A percentile compares a stretch with the other conserved stretches of the same genome.
phyloP scores from a whole-genome alignment of 345 rosid genomes.

The Euclidium syriacum region DNA sequence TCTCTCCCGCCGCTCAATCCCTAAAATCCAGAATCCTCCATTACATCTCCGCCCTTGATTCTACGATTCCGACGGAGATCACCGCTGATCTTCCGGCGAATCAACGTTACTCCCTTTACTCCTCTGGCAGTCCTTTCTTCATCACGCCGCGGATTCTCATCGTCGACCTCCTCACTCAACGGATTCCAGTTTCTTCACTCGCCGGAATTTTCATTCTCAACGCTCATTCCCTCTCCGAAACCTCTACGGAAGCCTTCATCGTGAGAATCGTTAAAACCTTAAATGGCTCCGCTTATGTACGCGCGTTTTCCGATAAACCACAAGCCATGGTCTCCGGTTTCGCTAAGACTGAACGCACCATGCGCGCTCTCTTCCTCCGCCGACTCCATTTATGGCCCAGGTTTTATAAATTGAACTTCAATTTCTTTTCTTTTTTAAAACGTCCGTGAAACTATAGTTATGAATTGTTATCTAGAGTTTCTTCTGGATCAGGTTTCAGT shows the following conservation, averaged over 20 bases:
- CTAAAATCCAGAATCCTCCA: slow-evolving; percentile 63
- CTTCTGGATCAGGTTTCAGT: slow-evolving; percentile 87
- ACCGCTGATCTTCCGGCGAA: slow-evolving; percentile 74
- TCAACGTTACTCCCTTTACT: slow-evolving; percentile 72
- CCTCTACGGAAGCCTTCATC: slow-evolving; percentile 92
- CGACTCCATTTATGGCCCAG: slow-evolving; percentile 89
- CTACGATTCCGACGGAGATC: slow-evolving; percentile 52
- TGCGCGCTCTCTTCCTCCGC: slow-evolving; percentile 67
- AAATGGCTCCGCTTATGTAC: slow-evolving; percentile 41
- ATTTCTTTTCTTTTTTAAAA: too few relatives aligned
- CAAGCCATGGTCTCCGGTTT: slow-evolving; percentile 90
- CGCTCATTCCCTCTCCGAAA: slow-evolving; percentile 65
- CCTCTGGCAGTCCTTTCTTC: slow-evolving; percentile 64
- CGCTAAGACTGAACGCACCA: slow-evolving; percentile 80
- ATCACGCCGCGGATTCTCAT: slow-evolving; percentile 87
- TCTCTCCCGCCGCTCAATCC: slow-evolving; percentile 45
- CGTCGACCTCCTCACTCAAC: slow-evolving; percentile 67
- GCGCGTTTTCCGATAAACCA: slow-evolving; percentile 79
- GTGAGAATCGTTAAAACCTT: slow-evolving; percentile 61
- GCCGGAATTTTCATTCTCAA: slow-evolving; percentile 63
- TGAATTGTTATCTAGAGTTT: slow-evolving; percentile 4
- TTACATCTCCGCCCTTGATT: slow-evolving; percentile 30
- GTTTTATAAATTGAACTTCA: slow-evolving; percentile 46
- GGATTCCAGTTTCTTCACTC: slow-evolving; percentile 52
- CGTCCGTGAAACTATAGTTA: too few relatives aligned